Base-by-base conservation (phyloP, 768 basidiomycete species). In the Tylopilus rubrobrunneus region DNA sequence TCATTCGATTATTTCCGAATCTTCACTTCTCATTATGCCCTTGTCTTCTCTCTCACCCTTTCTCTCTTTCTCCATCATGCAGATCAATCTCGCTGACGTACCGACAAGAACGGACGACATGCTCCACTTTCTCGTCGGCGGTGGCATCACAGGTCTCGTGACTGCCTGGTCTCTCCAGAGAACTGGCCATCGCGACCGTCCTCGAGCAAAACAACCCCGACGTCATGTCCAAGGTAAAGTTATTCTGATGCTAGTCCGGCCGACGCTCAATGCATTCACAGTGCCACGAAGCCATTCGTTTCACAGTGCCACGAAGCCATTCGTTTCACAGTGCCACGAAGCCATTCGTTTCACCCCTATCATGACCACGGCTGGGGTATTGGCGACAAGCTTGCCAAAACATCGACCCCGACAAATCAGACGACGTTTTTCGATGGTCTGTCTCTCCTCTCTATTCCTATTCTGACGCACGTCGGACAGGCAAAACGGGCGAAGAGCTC, bases 341-440 rank as follows among this genome's bases (percentile, higher is more conserved):
- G 76, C 74, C 25, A 62, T 78, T 15, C 74, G 75, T 12, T 72
- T 77, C 0, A 77, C 80, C n/a, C 82, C 84, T 1, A 81, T 83
- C 56, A 76, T 84, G 76, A 81, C 80, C 34, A 71, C 29, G 71
- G 78, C 43, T 85, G 84, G 83, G 81, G 78, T 14, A 69, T 81
- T 1, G 75, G 67, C 15, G 74, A 78, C 33, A 59, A 64, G 10
- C 61, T 85, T 37, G 64, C 71, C 6, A 68, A 70, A 27, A 68
- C 73, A 6, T 42, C 67, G 0, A 49, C 62, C 15, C 59, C 45
- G n/a, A 58, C 62, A 8, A 9, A 36, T 2, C 57, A 53, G 23
- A 54, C 66, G 14, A 31, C 58, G 0, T 59, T 69, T 46, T 36
- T 53, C 21, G 52, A 63, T 9, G 65, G 67, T 64, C 11, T 7